A percentile compares a stretch with the other conserved stretches of the same genome.
phyloP scores from a whole-genome alignment of 306 rosid genomes.

The Astragalus glycyphyllos region DNA sequence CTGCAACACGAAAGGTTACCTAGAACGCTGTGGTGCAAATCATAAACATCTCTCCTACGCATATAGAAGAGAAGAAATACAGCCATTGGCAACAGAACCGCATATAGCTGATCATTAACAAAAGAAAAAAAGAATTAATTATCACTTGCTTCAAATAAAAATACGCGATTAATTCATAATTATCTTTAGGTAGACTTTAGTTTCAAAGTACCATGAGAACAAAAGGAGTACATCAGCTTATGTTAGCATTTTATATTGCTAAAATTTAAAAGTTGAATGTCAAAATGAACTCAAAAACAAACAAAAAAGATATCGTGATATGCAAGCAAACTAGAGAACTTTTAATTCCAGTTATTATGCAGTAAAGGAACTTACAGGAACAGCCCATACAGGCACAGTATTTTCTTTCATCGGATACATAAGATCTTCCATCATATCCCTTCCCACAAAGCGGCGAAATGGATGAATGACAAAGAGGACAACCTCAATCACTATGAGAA shows the following conservation, averaged over 20 bases:
- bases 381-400: constrained; percentile 94
- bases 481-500: constrained; percentile 65
- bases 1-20: constrained; percentile 53
- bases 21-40: constrained; percentile 82
- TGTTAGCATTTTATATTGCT: too few species aligned
- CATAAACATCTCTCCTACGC: constrained; percentile 85
- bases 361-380: constrained; percentile 65
- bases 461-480: constrained; percentile 61
- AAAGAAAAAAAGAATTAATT: constrained; percentile 26
- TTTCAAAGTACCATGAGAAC: too few species aligned
- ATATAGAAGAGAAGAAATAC: constrained; percentile 66
- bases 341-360: not conserved
- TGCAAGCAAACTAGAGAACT: constrained; percentile 25
- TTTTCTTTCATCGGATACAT: constrained; percentile 77
- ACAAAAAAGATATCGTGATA: constrained; percentile 3
- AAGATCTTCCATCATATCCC: constrained; percentile 92
- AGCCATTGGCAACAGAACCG: constrained; percentile 77
- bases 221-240: too few species aligned
- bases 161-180: not conserved
- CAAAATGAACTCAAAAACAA: constrained; percentile 12
- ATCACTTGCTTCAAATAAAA: constrained; percentile 14
- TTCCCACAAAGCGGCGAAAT: constrained; percentile 86
- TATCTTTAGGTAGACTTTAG: too few species aligned
- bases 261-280: not conserved
- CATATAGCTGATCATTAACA: constrained; percentile 64